Evolutionary conservation across 139 green algal genomes (phyloP), one percentile per base, ranked within the genome.

Genomic region (Eudorina sp.): DNA sequence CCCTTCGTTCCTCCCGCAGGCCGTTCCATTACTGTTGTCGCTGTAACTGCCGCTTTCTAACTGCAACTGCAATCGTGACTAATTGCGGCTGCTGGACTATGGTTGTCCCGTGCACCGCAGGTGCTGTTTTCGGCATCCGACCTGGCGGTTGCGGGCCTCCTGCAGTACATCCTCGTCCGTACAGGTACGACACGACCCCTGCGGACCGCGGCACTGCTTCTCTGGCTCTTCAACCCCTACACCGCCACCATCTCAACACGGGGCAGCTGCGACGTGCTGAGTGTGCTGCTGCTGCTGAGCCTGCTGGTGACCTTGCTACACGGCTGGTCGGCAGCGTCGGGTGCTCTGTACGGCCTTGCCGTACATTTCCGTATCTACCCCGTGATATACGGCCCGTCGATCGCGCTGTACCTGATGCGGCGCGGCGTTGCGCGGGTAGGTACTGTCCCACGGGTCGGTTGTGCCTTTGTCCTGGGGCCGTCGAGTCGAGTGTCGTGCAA

Each of bases 171-270:
- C n/a, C 86, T 96, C 38, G 21, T 27, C 1, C 38, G 46, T 14
- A 53, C 43, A 3, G 64, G 62, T 3, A 55, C 62, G 3, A 4
- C 66, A 4, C 41, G 27, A 0, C 29, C 27, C n/a, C 5, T 66
- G 27, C 48, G 31, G 43, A n/a, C 53, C n/a, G 14, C 46, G 1
- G 88, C 88, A 7, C 41, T 94, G 16, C 85, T 92, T 5, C 77
- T 93, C 1, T 99, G 97, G 98, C 94, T 99, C 31, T 99, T 96
- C 93, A 99, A 98, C 92, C 97, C 97, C 11, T 98, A 97, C 88
- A 98, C 96, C 9, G 89, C 93, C 80, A 94, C 96, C 29, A 98
- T 99, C 77, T 98, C 97, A 38, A 99, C 97, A 0, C 82, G 97
- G 1, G 97, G 97, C 58, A 97, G 89, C 82, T 97, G 95, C 69